Conservation (phyloP, 2,329 filamentous ascomycete genomes). For the Chaetomium sp. region DNA sequence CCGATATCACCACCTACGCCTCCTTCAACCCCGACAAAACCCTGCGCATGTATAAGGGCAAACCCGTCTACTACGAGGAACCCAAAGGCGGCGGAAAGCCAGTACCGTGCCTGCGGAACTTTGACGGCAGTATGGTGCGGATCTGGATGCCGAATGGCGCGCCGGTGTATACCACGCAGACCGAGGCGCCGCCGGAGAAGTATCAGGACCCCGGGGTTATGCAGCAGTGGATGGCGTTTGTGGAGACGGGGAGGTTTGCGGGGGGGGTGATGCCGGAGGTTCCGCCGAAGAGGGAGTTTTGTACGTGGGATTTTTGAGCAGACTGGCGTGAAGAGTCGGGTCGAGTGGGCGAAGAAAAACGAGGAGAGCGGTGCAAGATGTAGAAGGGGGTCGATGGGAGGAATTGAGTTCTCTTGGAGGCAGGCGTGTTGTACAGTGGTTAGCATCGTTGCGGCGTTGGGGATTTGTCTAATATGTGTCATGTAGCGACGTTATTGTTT, state of each 20-base stretch:
- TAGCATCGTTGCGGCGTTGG: conserved; percentile 1
- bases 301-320: conserved; percentile 67
- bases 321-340: background rate
- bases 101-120: conserved; percentile 39
- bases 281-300: conserved; percentile 72
- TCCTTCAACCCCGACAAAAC: conserved; percentile 21
- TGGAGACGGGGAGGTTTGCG: conserved; percentile 60
- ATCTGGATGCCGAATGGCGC: conserved; percentile 71
- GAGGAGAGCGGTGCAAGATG: background rate
- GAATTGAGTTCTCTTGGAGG: no score
- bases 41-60: conserved; percentile 29
- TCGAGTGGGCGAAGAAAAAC: background rate
- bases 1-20: conserved; percentile 27
- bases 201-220: conserved; percentile 40
- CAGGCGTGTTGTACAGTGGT: background rate
- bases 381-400: no score
- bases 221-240: conserved; percentile 54
- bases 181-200: conserved; percentile 45
- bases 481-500: no score
- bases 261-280: conserved; percentile 67
- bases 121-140: conserved; percentile 52
- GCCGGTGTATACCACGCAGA: conserved; percentile 56
- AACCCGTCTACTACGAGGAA: conserved; percentile 30
- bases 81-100: conserved; percentile 39
- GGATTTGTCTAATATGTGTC: background rate